Conservation (phyloP, 805 yeast genomes). For the Phaffomyces thermotolerans region DNA sequence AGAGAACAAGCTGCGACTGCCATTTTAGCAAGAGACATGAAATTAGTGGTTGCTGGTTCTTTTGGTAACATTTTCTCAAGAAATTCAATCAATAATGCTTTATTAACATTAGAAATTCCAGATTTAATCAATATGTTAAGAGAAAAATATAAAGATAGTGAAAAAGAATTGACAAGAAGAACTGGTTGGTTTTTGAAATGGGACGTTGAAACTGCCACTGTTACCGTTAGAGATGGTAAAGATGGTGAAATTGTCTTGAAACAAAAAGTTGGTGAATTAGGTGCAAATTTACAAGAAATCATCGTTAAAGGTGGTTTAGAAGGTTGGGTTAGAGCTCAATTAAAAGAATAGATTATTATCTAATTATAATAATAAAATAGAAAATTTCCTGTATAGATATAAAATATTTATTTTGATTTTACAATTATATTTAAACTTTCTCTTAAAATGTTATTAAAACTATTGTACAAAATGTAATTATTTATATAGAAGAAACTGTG, state of each 20-base stretch:
- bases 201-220: constrained; percentile 85
- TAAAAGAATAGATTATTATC: constrained; percentile 19
- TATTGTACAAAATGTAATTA: constrained; percentile 3
- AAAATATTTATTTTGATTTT: neutral
- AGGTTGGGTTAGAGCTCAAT: constrained; percentile 90
- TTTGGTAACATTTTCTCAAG: constrained; percentile 95
- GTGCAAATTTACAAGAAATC: constrained; percentile 92
- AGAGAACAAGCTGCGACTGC: constrained; percentile 99
- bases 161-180: constrained; percentile 78
- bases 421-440: neutral
- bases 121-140: constrained; percentile 72
- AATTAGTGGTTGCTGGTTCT: constrained; percentile 91
- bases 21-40: constrained; percentile 87
- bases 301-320: constrained; percentile 96
- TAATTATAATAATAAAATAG: no score
- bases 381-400: no score
- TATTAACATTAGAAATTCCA: constrained; percentile 90
- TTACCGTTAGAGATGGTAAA: constrained; percentile 62
- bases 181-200: constrained; percentile 90
- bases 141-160: constrained; percentile 46
- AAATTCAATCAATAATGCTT: constrained; percentile 93
- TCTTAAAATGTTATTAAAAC: neutral
- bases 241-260: constrained; percentile 52
- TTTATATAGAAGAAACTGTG: neutral
- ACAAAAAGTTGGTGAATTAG: constrained; percentile 93